These are phyloP conservation scores for Aspergillus sclerotialis DNA, from an alignment of 2,329 filamentous ascomycete species.

Conservation along the genomic window DNA sequence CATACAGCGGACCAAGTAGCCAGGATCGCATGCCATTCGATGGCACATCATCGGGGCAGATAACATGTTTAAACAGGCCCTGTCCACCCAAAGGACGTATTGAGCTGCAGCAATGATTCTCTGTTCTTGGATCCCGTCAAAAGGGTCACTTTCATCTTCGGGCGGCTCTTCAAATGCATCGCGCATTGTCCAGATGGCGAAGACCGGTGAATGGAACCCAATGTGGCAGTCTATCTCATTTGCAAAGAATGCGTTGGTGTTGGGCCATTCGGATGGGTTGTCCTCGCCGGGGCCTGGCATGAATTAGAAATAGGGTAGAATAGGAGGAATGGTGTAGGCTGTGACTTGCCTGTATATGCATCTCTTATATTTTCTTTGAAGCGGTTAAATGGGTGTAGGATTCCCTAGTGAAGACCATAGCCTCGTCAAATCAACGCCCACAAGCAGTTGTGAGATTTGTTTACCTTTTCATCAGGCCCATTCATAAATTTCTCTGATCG, in stretches of 20 bases:
- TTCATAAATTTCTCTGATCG: background rate
- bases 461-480: background rate
- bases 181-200: conserved; percentile 4
- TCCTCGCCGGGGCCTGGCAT: background rate
- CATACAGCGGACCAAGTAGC: background rate
- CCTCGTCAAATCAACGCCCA: too few species aligned
- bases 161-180: conserved; percentile 1
- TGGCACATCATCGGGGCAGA: background rate
- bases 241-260: background rate
- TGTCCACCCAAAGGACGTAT: conserved; percentile 5
- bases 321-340: too few species aligned
- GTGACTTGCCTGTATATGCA: background rate
- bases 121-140: background rate
- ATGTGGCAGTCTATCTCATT: background rate
- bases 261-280: background rate
- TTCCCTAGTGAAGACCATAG: background rate
- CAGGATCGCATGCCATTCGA: background rate
- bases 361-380: background rate
- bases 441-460: too few species aligned
- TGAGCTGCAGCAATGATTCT: conserved; percentile 4
- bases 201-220: background rate
- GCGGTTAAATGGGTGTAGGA: background rate
- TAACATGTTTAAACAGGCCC: conserved; percentile 1
- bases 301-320: too few species aligned
- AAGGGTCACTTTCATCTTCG: background rate